Percentiles rank a stretch among this genome's conserved stretches.
Evolutionary conservation across 805 yeast species (phyloP).

Genomic region (Alloascoidea africana): DNA sequence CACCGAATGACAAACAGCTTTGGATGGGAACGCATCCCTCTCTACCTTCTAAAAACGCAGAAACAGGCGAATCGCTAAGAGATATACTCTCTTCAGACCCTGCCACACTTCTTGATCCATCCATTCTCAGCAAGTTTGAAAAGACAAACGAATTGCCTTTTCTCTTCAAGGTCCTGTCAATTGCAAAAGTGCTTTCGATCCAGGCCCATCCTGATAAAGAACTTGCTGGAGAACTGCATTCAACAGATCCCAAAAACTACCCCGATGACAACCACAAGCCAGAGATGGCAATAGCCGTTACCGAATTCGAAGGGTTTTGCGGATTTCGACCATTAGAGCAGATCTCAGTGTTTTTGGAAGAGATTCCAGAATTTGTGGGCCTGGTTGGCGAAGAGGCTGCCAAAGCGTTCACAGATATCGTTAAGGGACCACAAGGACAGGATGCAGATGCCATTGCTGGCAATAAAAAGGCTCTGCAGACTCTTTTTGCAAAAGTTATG

Average conservation of each 20-base stretch:
- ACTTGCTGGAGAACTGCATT: conserved; percentile 63
- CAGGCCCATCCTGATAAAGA: conserved; percentile 97
- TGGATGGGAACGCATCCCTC: conserved; percentile 99
- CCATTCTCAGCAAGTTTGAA: conserved; percentile 42
- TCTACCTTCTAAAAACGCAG: conserved; percentile 57
- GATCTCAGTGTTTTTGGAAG: conserved; percentile 49
- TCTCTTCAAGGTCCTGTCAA: conserved; percentile 85
- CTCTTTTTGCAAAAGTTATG: conserved; percentile 76
- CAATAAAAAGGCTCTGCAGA: conserved; percentile 55
- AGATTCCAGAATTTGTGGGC: conserved; percentile 61
- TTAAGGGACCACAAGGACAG: conserved; percentile 19
- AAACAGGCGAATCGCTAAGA: conserved; percentile 42
- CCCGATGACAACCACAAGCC: conserved; percentile 99
- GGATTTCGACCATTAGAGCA: conserved; percentile 88
- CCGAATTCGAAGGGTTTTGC: conserved; percentile 94
- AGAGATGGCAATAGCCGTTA: conserved; percentile 98
- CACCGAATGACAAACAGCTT: too few species aligned
- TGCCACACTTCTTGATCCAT: conserved; percentile 27
- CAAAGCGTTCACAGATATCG: conserved; percentile 32
- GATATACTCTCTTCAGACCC: conserved; percentile 53
- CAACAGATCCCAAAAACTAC: conserved; percentile 78
- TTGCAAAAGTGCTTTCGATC: conserved; percentile 82
- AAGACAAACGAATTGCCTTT: conserved; percentile 65
- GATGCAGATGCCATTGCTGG: conserved; percentile 36
- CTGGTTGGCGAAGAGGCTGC: conserved; percentile 53